These are phyloP conservation scores for Salmacisia buchloeana DNA, from an alignment of 1,284 basidiomycete species.

Conservation along the genomic window DNA sequence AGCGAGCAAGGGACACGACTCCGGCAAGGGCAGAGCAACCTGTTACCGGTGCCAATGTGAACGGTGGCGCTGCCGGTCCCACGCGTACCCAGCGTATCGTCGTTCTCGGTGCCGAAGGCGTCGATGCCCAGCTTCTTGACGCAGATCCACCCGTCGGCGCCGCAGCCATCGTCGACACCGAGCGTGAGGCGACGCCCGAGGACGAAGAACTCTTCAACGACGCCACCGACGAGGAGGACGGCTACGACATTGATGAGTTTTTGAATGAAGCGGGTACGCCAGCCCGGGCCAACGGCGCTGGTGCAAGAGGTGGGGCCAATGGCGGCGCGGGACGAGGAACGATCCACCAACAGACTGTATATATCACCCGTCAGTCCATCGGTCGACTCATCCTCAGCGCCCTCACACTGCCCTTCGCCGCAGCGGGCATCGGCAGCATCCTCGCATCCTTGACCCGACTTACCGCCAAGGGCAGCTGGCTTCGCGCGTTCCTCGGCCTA, in stretches of 20 bases:
- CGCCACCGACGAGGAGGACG: conserved; percentile 13
- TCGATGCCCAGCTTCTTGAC: neutral
- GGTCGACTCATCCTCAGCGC: conserved; percentile 33
- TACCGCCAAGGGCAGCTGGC: conserved; percentile 6
- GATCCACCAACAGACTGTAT: conserved; percentile 22
- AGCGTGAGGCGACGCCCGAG: conserved; percentile 1
- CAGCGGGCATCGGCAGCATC: conserved; percentile 29
- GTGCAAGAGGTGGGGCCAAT: neutral
- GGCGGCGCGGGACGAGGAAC: neutral
- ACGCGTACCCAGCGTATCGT: neutral
- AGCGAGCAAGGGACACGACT: conserved; percentile 10
- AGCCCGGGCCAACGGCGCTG: neutral
- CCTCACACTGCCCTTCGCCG: conserved; percentile 35
- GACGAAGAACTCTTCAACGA: conserved; percentile 9
- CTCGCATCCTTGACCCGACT: conserved; percentile 5
- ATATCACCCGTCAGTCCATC: conserved; percentile 28
- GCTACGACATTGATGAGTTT: conserved; percentile 16
- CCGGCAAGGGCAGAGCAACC: conserved; percentile 3
- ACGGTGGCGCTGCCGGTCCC: neutral
- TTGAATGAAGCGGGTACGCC: neutral
- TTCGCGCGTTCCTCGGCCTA: conserved; percentile 20
- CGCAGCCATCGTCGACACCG: neutral
- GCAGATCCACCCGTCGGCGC: neutral
- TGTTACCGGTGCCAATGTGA: neutral
- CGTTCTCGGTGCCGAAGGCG: conserved; percentile 5